Evolutionary conservation across 2,329 filamentous ascomycete genomes (phyloP).

Genomic region (Cladophialophora exuberans): DNA sequence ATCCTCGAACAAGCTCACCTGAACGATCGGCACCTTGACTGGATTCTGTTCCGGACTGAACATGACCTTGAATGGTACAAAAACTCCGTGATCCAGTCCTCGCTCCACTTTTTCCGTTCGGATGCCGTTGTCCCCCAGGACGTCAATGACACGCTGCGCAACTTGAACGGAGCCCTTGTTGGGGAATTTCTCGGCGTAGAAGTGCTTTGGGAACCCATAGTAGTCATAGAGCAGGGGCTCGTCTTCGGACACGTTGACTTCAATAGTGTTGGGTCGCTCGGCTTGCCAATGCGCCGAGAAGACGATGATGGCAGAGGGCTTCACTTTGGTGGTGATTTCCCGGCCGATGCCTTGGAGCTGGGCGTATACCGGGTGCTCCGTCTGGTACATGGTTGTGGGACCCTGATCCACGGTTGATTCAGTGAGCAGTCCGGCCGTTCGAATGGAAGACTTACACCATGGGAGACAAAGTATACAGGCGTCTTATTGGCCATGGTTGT

Average conservation of each 20-base stretch:
- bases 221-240: constrained; percentile 74
- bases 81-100: constrained; percentile 76
- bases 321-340: constrained; percentile 71
- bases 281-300: constrained; percentile 80
- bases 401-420: constrained; percentile 8
- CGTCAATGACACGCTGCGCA: constrained; percentile 60
- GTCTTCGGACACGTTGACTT: constrained; percentile 68
- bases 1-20: constrained; percentile 69
- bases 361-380: constrained; percentile 67
- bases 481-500: constrained; percentile 41
- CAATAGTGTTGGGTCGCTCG: constrained; percentile 52
- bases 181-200: constrained; percentile 69
- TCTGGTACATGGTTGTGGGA: constrained; percentile 70
- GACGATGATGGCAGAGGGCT: constrained; percentile 72
- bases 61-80: constrained; percentile 65
- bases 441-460: constrained; percentile 42
- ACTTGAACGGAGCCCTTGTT: constrained; percentile 64
- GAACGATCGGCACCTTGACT: constrained; percentile 68
- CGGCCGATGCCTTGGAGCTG: constrained; percentile 67
- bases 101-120: constrained; percentile 62
- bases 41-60: constrained; percentile 66
- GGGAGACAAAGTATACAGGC: constrained; percentile 58
- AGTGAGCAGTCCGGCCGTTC: constrained; percentile 21
- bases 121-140: constrained; percentile 62
- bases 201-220: constrained; percentile 71